Evolutionary conservation across 192 early-diverging fungal species (phyloP).

Genomic region (Chytriomyces hyalinus): DNA sequence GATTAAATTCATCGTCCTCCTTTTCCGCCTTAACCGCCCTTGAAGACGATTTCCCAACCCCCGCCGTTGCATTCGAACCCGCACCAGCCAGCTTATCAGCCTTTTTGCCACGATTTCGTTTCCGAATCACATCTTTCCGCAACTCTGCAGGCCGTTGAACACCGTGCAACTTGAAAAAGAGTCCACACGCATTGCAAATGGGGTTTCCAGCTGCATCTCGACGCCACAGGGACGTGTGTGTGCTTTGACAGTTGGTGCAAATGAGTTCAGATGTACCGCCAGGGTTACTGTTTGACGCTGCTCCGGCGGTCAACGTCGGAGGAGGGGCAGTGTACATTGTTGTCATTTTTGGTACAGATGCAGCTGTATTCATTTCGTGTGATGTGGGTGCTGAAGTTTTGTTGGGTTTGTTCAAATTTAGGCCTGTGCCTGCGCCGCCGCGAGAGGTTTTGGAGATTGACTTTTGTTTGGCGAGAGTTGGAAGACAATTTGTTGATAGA

Average conservation of each 20-base stretch:
- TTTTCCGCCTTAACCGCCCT: background rate
- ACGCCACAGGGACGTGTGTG: conserved; percentile 95
- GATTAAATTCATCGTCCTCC: background rate
- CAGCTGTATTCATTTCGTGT: background rate
- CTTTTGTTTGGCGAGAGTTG: background rate
- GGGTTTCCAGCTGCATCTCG: conserved; percentile 86
- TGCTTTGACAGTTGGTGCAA: conserved; percentile 65
- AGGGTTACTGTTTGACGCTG: too few relatives aligned
- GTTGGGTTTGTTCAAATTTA: background rate
- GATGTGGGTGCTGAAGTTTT: background rate
- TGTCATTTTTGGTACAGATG: background rate
- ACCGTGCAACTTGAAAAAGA: conserved; percentile 94
- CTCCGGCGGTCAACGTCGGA: too few relatives aligned
- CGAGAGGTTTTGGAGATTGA: background rate
- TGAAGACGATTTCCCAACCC: background rate
- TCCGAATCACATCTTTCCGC: conserved; percentile 89
- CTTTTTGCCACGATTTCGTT: conserved; percentile 76
- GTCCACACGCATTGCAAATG: conserved; percentile 96
- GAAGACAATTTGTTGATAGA: background rate
- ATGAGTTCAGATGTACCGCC: too few relatives aligned
- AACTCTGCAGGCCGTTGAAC: conserved; percentile 84
- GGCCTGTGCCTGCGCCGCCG: background rate
- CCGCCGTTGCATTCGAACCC: conserved; percentile 7
- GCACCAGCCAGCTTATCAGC: conserved; percentile 6
- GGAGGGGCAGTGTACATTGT: background rate